Conservation (phyloP, 2,329 filamentous ascomycete genomes). For the Epichloe sibirici region DNA sequence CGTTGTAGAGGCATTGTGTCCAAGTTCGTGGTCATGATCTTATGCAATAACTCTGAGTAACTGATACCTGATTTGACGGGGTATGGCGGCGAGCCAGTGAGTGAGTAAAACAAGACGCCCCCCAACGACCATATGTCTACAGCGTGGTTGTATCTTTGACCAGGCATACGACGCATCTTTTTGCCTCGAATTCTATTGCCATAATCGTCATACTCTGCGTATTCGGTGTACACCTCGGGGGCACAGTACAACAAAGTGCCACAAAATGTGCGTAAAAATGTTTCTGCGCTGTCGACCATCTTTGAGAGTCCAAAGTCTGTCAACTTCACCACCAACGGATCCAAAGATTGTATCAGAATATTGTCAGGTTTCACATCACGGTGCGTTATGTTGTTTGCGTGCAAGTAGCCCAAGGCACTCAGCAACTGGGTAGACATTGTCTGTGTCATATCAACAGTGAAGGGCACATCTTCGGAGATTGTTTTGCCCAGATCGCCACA, state of each 20-base stretch:
- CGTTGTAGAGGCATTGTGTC: slow-evolving; percentile 52
- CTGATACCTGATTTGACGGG: slow-evolving; percentile 63
- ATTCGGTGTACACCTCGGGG: slow-evolving; percentile 84
- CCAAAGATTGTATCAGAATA: slow-evolving; percentile 64
- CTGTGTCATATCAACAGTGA: slow-evolving; percentile 59
- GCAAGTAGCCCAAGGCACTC: slow-evolving; percentile 74
- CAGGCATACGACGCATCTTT: slow-evolving; percentile 45
- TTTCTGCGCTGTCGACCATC: slow-evolving; percentile 79
- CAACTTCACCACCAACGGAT: slow-evolving; percentile 74
- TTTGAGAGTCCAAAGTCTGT: slow-evolving; percentile 97
- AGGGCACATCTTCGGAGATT: slow-evolving; percentile 45
- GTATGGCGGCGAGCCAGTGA: slow-evolving; percentile 74
- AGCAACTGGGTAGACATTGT: slow-evolving; percentile 65
- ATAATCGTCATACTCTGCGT: slow-evolving; percentile 54
- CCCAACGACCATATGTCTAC: slow-evolving; percentile 96
- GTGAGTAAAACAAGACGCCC: slow-evolving; percentile 76
- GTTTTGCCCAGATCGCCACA: slow-evolving; percentile 72
- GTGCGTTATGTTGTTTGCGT: slow-evolving; percentile 82
- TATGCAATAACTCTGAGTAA: slow-evolving; percentile 68
- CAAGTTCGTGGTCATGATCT: slow-evolving; percentile 69
- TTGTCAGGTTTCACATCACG: slow-evolving; percentile 99
- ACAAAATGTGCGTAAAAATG: slow-evolving; percentile 91
- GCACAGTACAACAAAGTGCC: slow-evolving; percentile 93
- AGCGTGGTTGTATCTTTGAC: slow-evolving; percentile 71
- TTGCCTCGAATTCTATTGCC: slow-evolving; percentile 51